Evolutionary conservation across 2,329 filamentous ascomycete species (phyloP), one percentile per base, ranked within the genome.

Genomic region (Cryphonectria radicalis): DNA sequence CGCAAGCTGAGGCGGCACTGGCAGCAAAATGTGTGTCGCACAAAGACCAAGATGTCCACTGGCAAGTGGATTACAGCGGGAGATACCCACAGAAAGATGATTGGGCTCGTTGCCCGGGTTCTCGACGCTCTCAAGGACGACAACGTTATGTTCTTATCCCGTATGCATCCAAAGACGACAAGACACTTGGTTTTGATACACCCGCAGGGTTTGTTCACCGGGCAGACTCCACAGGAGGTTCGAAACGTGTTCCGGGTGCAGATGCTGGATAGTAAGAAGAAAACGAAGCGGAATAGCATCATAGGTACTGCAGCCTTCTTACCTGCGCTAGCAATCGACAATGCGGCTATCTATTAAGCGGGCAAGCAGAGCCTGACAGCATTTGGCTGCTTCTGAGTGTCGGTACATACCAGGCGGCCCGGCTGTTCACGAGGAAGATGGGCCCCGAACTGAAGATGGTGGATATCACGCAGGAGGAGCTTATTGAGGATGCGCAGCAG

Each of bases 181-280:
- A 28, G n/a, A 22, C 70, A 70, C 22, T 13, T 72, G 37, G 62
- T 72, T 67, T 60, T 72, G 35, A 69, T 72, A 35, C 67, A 72
- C 28, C 70, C 67, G 10, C 60, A 55, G 67, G 70, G 43, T 19
- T 57, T 72, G 25, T 40, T 62, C 7, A 57, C 37, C 22, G 55
- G 46, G 7, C 70, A 72, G 63, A 59, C 63, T 43, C 67, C 67
- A 32, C 63, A 69, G 22, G 63, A 66, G 37, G 65, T 69, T 14
- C 67, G 70, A 13, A 53, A 63, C 22, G 59, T 67, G 4, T 69
- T 72, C n/a, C 55, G 67, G 13, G 42, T 35, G 28, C 70, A 72
- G 46, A 53, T 72, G n/a, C 37, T 60, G 4, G 63, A 40, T 43
- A 66, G 63, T 22, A 60, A 69, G 37, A 43, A 43, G 43, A 19